Conservation (phyloP, 1,139 yeast species). For the Taphrina flavorubra region DNA sequence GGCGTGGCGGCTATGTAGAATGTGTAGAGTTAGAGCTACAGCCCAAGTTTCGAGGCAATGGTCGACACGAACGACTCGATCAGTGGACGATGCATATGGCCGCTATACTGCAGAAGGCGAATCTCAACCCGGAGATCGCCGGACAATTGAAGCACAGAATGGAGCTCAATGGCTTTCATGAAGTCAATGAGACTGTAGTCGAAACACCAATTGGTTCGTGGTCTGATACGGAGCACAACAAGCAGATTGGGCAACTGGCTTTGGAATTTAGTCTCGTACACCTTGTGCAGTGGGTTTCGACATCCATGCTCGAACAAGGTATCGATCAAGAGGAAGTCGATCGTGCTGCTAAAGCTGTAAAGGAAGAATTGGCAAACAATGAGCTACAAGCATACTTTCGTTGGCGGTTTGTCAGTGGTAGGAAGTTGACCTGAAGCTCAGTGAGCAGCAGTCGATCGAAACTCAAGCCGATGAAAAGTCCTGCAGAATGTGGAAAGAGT, state of each 20-base stretch:
- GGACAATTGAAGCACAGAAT: constrained; percentile 13
- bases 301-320: constrained; percentile 9
- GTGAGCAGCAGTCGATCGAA: background rate
- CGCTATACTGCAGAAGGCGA: background rate
- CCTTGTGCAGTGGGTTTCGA: constrained; percentile 21
- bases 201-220: constrained; percentile 42
- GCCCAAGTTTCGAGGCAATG: constrained; percentile 1
- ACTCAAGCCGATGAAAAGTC: background rate
- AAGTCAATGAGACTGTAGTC: constrained; percentile 28
- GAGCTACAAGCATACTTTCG: constrained; percentile 6
- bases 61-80: background rate
- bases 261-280: constrained; percentile 28
- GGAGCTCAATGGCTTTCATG: constrained; percentile 36
- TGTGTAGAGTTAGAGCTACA: constrained; percentile 41
- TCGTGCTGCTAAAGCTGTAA: background rate
- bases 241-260: constrained; percentile 41
- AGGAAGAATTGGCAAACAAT: constrained; percentile 4
- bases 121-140: constrained; percentile 16
- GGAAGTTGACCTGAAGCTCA: background rate
- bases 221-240: constrained; percentile 37
- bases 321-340: background rate
- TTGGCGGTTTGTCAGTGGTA: constrained; percentile 32
- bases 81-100: constrained; percentile 10
- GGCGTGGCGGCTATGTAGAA: constrained; percentile 42
- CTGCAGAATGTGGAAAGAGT: too few relatives aligned